phyloP scores from a whole-genome alignment of 73 alveolate species.

The Diophrys sp. region DNA sequence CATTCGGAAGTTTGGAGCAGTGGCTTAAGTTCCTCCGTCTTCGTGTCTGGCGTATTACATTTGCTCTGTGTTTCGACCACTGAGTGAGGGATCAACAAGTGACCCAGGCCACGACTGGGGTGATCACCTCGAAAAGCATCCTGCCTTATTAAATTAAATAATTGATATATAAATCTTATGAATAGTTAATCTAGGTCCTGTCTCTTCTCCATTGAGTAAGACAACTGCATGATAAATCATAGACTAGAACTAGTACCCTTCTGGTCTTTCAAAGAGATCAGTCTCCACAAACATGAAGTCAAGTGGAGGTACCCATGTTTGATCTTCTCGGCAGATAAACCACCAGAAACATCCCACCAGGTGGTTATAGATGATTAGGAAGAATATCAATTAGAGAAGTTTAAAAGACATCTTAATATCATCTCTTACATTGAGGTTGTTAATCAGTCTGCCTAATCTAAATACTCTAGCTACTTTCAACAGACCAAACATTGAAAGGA shows the following conservation, averaged over 20 bases:
- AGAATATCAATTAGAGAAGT: constrained; percentile 15
- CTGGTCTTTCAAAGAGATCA: constrained; percentile 15
- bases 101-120: too few relatives aligned
- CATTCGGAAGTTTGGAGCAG: too few relatives aligned
- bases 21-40: too few relatives aligned
- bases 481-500: constrained; percentile 19
- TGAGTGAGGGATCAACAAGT: too few relatives aligned
- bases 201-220: constrained; percentile 30
- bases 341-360: constrained; percentile 41
- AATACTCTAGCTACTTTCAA: constrained; percentile 48
- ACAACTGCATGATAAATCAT: constrained; percentile 26
- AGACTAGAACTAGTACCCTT: constrained; percentile 1
- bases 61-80: too few relatives aligned
- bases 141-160: too few relatives aligned
- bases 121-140: too few relatives aligned
- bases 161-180: constrained; percentile 34
- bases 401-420: constrained; percentile 19
- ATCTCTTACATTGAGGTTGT: constrained; percentile 25
- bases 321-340: background rate
- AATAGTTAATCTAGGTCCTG: constrained; percentile 15
- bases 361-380: constrained; percentile 34
- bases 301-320: constrained; percentile 37
- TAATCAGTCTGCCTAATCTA: constrained; percentile 33
- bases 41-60: too few relatives aligned
- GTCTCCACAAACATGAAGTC: constrained; percentile 21